These are phyloP conservation scores for Talaromyces nanjingensis DNA, from an alignment of 495 filamentous ascomycete genomes.

Conservation along the genomic window DNA sequence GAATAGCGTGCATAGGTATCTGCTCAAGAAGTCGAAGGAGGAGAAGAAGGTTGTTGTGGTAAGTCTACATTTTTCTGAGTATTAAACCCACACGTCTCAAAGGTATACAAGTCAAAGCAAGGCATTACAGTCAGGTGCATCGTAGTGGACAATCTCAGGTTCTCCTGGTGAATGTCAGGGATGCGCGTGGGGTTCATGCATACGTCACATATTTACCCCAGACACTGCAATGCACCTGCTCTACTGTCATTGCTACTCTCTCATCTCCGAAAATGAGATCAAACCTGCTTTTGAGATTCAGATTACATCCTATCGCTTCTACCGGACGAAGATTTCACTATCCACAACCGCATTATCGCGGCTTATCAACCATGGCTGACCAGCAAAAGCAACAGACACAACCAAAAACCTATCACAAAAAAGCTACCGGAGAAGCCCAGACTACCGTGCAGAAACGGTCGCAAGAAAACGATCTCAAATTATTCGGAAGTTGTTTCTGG, in stretches of 20 bases:
- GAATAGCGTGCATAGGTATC: conserved; percentile 64
- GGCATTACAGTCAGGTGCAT: neutral
- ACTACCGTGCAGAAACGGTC: conserved; percentile 67
- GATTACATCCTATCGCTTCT: neutral
- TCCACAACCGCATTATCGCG: neutral
- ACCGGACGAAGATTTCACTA: neutral
- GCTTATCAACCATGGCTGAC: conserved; percentile 32
- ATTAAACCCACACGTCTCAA: no score
- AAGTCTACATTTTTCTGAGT: conserved; percentile 28
- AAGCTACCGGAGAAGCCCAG: conserved; percentile 69
- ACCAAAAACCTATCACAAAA: conserved; percentile 78
- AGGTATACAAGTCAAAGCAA: neutral
- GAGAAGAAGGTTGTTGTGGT: conserved; percentile 59
- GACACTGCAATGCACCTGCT: neutral
- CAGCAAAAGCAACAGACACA: conserved; percentile 22
- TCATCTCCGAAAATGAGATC: neutral
- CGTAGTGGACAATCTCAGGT: neutral
- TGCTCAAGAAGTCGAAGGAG: conserved; percentile 61
- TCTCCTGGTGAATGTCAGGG: neutral
- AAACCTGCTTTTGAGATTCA: neutral
- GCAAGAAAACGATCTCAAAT: conserved; percentile 64
- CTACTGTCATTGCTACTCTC: neutral
- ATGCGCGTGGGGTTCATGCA: conserved; percentile 1
- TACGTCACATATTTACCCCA: conserved; percentile 8
- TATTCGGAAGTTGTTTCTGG: conserved; percentile 92